Percentiles rank a stretch among this genome's conserved stretches.
phyloP scores from a whole-genome alignment of 2,329 filamentous ascomycete genomes.

The Lachnellula suecica region DNA sequence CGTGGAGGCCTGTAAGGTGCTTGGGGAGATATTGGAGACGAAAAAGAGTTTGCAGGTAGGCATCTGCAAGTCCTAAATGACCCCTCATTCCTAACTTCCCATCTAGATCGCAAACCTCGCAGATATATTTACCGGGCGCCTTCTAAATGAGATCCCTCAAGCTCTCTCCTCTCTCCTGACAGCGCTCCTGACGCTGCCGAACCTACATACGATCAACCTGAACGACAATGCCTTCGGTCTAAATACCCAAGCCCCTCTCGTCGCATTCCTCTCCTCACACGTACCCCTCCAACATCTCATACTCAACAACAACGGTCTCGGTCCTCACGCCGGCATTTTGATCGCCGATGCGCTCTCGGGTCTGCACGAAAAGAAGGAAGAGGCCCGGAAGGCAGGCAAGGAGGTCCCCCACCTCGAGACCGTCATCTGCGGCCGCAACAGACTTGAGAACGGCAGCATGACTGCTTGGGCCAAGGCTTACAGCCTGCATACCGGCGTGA shows the following conservation, averaged over 20 bases:
- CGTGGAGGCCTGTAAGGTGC: constrained; percentile 79
- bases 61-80: background rate
- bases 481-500: constrained; percentile 77
- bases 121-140: constrained; percentile 95
- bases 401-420: constrained; percentile 85
- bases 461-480: constrained; percentile 88
- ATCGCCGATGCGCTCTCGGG: constrained; percentile 84
- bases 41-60: constrained; percentile 78
- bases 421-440: constrained; percentile 94
- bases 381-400: constrained; percentile 68
- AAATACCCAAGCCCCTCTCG: constrained; percentile 89
- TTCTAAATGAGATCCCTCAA: constrained; percentile 90
- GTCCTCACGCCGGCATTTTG: constrained; percentile 84
- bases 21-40: constrained; percentile 79
- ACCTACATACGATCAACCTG: constrained; percentile 88
- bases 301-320: constrained; percentile 97
- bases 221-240: constrained; percentile 98
- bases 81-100: constrained; percentile 8
- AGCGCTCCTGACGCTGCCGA: constrained; percentile 80
- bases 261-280: constrained; percentile 87
- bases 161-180: constrained; percentile 84
- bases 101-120: constrained; percentile 78
- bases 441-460: constrained; percentile 96
- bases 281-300: constrained; percentile 90
- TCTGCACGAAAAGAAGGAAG: constrained; percentile 81